Evolutionary conservation across 306 rosid species (phyloP).

Genomic region (Quercus engelmannii): DNA sequence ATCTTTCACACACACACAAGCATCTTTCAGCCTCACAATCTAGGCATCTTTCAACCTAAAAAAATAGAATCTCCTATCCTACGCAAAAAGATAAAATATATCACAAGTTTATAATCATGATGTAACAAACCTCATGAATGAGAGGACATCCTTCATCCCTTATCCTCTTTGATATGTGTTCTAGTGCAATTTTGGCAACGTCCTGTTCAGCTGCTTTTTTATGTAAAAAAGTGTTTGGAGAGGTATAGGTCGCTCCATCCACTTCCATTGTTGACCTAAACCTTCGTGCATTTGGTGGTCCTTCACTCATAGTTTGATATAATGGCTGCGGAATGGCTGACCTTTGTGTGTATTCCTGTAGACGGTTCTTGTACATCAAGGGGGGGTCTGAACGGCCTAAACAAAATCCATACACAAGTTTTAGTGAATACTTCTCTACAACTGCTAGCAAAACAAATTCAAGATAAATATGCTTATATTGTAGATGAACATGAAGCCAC

Average conservation of each 20-base stretch:
- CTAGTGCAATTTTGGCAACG: constrained; percentile 45
- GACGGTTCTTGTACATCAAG: constrained; percentile 19
- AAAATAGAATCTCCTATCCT: not conserved
- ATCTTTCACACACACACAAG: too few relatives aligned
- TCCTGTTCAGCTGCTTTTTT: constrained; percentile 53
- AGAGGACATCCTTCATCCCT: constrained; percentile 32
- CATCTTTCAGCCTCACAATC: too few relatives aligned
- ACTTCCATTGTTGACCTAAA: constrained; percentile 43
- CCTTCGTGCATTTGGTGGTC: constrained; percentile 5
- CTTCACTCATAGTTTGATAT: constrained; percentile 40
- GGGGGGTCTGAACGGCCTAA: constrained; percentile 5
- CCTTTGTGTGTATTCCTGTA: constrained; percentile 34
- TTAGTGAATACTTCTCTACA: not conserved
- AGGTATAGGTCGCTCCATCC: constrained; percentile 28
- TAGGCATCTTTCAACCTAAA: not conserved
- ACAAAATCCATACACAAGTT: not conserved
- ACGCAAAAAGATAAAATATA: not conserved
- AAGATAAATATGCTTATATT: not conserved
- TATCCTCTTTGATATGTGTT: not conserved
- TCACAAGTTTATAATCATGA: not conserved
- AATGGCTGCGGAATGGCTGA: constrained; percentile 21
- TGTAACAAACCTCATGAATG: constrained; percentile 35
- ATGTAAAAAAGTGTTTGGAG: constrained; percentile 15
- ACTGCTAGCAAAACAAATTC: not conserved
- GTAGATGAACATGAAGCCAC: not conserved